These are phyloP conservation scores for Claviceps paspali DNA, from an alignment of 2,329 filamentous ascomycete genomes.

Conservation along the genomic window DNA sequence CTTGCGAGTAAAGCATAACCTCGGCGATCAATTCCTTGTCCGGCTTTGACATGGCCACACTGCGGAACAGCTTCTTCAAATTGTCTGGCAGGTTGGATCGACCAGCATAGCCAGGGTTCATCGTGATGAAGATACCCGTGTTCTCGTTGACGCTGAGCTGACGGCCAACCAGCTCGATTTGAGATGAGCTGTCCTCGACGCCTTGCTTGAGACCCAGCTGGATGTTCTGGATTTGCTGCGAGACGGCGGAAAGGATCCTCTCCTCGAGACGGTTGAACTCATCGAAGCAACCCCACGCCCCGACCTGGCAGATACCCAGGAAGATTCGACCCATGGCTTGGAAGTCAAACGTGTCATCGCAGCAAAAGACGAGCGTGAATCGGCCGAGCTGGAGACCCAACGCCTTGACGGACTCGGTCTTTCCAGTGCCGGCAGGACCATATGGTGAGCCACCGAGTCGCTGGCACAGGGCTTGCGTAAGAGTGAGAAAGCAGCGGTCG, in stretches of 20 bases:
- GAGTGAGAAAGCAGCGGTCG: slow-evolving; percentile 93
- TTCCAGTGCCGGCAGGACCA: slow-evolving; percentile 92
- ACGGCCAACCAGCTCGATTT: slow-evolving; percentile 89
- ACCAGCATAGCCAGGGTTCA: slow-evolving; percentile 98
- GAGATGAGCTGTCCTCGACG: slow-evolving; percentile 62
- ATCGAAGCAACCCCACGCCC: slow-evolving; percentile 98
- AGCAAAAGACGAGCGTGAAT: slow-evolving; percentile 98
- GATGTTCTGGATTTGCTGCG: slow-evolving; percentile 98
- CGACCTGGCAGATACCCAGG: slow-evolving; percentile 95
- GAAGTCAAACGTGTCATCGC: slow-evolving; percentile 98
- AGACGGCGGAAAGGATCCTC: slow-evolving; percentile 92
- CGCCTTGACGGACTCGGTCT: slow-evolving; percentile 98
- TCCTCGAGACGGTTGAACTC: slow-evolving; percentile 99
- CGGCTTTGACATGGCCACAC: slow-evolving; percentile 98
- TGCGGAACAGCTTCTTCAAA: slow-evolving; percentile 97
- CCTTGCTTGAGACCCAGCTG: slow-evolving; percentile 86
- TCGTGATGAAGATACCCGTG: slow-evolving; percentile 98
- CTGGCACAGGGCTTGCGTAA: slow-evolving; percentile 91
- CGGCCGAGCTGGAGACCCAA: slow-evolving; percentile 90
- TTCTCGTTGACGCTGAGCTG: slow-evolving; percentile 81
- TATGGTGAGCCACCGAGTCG: slow-evolving; percentile 93
- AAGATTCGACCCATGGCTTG: slow-evolving; percentile 99
- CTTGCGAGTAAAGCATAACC: slow-evolving; percentile 99
- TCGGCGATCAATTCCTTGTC: slow-evolving; percentile 99
- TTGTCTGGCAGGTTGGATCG: slow-evolving; percentile 98